Conservation (phyloP, 805 yeast genomes). For the Allodekkera sacchari region DNA sequence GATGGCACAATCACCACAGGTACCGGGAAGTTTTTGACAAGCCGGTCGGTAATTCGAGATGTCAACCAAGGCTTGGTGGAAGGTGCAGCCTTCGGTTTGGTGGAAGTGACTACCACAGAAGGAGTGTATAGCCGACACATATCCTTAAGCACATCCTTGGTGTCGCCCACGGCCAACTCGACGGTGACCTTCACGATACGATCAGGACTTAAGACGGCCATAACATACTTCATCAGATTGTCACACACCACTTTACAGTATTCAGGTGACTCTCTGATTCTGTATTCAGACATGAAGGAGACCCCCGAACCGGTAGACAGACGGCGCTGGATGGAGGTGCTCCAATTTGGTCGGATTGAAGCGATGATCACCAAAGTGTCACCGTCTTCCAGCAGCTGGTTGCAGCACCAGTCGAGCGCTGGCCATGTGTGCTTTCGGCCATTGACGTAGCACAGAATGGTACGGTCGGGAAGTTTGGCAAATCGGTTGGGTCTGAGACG, state of each 20-base stretch:
- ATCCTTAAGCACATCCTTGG: slow-evolving; percentile 49
- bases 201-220: slow-evolving; percentile 37
- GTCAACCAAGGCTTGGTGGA: slow-evolving; percentile 55
- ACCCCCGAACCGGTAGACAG: slow-evolving; percentile 11
- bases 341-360: slow-evolving; percentile 29
- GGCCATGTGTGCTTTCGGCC: slow-evolving; percentile 81
- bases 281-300: slow-evolving; percentile 20
- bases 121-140: slow-evolving; percentile 58
- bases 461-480: slow-evolving; percentile 40
- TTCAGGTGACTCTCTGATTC: slow-evolving; percentile 37
- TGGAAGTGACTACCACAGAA: slow-evolving; percentile 44
- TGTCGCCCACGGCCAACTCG: slow-evolving; percentile 52
- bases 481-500: slow-evolving; percentile 20
- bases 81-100: slow-evolving; percentile 40
- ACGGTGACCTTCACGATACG: slow-evolving; percentile 44
- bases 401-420: slow-evolving; percentile 62
- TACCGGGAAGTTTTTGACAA: slow-evolving; percentile 54
- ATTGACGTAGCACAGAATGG: slow-evolving; percentile 53
- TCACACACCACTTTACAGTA: slow-evolving; percentile 35
- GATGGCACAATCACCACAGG: slow-evolving; percentile 67
- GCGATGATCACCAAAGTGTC: slow-evolving; percentile 61
- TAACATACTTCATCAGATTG: slow-evolving; percentile 44
- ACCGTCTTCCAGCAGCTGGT: slow-evolving; percentile 47
- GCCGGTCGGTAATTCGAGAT: slow-evolving; percentile 53
- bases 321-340: slow-evolving; percentile 16